phyloP scores from a whole-genome alignment of 164 flowering plant genomes.

The Warburgia ugandensis region DNA sequence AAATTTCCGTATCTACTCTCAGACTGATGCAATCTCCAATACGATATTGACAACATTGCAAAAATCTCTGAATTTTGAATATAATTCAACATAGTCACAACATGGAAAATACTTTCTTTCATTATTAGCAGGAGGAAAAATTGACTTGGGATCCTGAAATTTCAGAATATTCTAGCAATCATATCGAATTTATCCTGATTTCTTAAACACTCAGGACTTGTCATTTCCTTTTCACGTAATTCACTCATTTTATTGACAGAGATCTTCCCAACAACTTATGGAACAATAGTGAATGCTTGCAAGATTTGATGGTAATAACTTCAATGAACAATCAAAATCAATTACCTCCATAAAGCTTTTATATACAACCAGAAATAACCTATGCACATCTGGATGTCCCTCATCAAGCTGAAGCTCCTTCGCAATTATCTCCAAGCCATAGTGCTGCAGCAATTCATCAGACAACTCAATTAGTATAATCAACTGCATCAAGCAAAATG shows the following conservation, averaged over 20 bases:
- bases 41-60: too few species aligned
- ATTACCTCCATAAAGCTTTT: constrained; percentile 62
- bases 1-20: too few species aligned
- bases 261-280: neutral
- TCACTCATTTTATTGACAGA: too few species aligned
- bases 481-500: neutral
- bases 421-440: constrained; percentile 52
- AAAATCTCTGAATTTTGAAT: too few species aligned
- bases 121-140: too few species aligned
- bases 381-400: constrained; percentile 44
- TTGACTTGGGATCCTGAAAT: too few species aligned
- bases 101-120: too few species aligned
- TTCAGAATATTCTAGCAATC: too few species aligned
- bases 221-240: too few species aligned
- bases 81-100: too few species aligned
- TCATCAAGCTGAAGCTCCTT: constrained; percentile 52
- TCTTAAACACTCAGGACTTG: neutral
- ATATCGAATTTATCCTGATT: neutral
- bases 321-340: neutral
- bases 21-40: too few species aligned
- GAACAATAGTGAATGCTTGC: neutral
- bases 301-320: neutral
- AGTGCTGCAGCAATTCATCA: constrained; percentile 31
- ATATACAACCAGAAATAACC: constrained; percentile 45
- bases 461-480: neutral